Conservation (phyloP, 352 stramenopile genomes). For the Vaucheria bursata region DNA sequence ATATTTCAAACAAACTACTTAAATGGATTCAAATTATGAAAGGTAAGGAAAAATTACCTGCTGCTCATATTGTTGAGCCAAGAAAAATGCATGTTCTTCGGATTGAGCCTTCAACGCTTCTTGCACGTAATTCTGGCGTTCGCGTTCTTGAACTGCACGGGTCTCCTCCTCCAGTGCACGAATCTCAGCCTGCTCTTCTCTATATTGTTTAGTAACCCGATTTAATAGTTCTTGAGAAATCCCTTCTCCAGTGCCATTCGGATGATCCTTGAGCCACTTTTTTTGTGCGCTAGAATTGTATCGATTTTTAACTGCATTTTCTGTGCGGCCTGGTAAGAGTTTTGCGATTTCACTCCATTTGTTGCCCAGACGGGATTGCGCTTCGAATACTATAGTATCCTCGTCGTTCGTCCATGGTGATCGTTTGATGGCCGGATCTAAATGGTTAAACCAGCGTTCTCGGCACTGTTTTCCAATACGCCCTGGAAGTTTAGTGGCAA, state of each 20-base stretch:
- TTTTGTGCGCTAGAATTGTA: conserved; percentile 53
- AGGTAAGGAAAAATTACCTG: no score
- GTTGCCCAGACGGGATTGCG: conserved; percentile 68
- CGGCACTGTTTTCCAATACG: conserved; percentile 86
- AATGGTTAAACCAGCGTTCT: conserved; percentile 87
- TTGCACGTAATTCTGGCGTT: no score
- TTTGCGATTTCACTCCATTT: conserved; percentile 93
- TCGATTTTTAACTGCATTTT: conserved; percentile 94
- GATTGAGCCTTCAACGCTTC: no score
- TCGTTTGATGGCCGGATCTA: conserved; percentile 83
- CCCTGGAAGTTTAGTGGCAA: conserved; percentile 73
- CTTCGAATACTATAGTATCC: conserved; percentile 74
- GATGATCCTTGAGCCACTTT: conserved; percentile 48
- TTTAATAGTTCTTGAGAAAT: conserved; percentile 43
- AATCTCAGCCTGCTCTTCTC: conserved; percentile 43
- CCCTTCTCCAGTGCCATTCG: conserved; percentile 20
- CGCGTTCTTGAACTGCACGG: neutral
- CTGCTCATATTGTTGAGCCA: no score
- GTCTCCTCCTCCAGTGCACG: neutral
- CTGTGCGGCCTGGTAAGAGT: conserved; percentile 83
- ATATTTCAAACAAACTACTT: no score
- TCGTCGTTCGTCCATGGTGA: conserved; percentile 81
- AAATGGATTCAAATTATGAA: no score
- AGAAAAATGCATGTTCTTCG: no score
- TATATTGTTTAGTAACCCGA: conserved; percentile 40